A percentile compares a stretch with the other conserved stretches of the same genome.
phyloP scores from a whole-genome alignment of 2,329 filamentous ascomycete species.

The Penicillium sclerotigenum region DNA sequence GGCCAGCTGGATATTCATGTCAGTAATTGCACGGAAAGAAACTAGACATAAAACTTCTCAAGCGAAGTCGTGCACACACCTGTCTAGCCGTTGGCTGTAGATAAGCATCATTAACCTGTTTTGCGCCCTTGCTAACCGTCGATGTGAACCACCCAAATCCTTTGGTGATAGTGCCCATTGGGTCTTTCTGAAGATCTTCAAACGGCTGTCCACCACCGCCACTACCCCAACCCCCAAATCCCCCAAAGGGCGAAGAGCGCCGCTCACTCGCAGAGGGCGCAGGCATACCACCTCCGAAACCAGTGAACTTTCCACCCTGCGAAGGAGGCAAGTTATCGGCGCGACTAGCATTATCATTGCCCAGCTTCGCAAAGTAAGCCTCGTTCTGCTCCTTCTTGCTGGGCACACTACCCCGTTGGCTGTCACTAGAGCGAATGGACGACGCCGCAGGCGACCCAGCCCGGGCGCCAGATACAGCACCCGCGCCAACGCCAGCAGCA shows the following conservation, averaged over 20 bases:
- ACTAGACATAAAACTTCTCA: background rate
- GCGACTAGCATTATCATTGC: slow-evolving; percentile 74
- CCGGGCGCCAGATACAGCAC: slow-evolving; percentile 5
- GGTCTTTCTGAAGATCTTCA: slow-evolving; percentile 90
- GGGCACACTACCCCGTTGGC: slow-evolving; percentile 32
- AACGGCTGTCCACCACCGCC: slow-evolving; percentile 57
- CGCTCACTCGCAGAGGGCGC: slow-evolving; percentile 43
- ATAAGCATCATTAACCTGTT: slow-evolving; percentile 84
- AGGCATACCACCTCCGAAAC: slow-evolving; percentile 77
- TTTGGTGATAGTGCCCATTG: slow-evolving; percentile 81
- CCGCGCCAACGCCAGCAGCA: background rate
- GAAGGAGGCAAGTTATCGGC: slow-evolving; percentile 73
- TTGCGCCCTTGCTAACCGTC: slow-evolving; percentile 84
- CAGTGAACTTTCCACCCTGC: slow-evolving; percentile 87
- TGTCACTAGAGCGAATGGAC: slow-evolving; percentile 22
- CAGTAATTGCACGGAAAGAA: background rate
- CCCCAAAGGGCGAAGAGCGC: slow-evolving; percentile 23
- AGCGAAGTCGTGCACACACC: slow-evolving; percentile 48
- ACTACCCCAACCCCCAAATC: slow-evolving; percentile 17
- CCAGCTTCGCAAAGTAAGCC: slow-evolving; percentile 83
- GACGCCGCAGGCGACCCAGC: slow-evolving; percentile 25
- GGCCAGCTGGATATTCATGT: slow-evolving; percentile 57
- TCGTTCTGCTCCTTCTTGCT: slow-evolving; percentile 69
- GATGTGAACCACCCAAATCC: slow-evolving; percentile 92
- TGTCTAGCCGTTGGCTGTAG: slow-evolving; percentile 90